phyloP scores from a whole-genome alignment of 352 stramenopile genomes.

The Phytopythium boreale region DNA sequence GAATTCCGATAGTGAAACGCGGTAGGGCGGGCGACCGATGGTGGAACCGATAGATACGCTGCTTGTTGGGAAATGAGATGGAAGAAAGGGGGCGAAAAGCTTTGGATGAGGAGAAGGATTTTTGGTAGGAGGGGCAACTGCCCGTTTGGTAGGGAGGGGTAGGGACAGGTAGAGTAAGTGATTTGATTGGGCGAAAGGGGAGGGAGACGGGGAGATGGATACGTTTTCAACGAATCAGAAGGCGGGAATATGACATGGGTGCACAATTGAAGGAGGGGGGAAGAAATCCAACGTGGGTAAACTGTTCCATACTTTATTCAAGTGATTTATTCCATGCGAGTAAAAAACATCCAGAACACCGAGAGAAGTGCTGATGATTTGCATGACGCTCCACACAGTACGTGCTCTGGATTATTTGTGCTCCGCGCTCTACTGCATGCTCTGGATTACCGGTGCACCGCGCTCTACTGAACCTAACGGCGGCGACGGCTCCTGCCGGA shows the following conservation, averaged over 20 bases:
- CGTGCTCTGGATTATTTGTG: background rate
- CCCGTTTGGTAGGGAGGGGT: background rate
- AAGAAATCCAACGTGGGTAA: background rate
- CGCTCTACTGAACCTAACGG: background rate
- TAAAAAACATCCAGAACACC: background rate
- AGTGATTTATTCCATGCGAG: background rate
- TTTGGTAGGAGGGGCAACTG: background rate
- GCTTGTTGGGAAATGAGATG: background rate
- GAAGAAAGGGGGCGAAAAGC: background rate
- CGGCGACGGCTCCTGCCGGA: background rate
- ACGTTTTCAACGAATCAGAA: slow-evolving; percentile 1
- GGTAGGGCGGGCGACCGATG: background rate
- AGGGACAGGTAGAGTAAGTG: background rate
- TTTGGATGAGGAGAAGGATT: background rate
- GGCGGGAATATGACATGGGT: background rate
- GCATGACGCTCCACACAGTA: background rate
- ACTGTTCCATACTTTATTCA: background rate
- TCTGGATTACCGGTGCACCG: background rate
- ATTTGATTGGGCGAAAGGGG: background rate
- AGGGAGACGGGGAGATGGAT: slow-evolving; percentile 2
- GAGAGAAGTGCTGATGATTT: background rate
- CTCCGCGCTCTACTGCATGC: background rate
- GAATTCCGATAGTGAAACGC: background rate
- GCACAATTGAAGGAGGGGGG: background rate
- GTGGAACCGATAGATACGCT: background rate